Base-by-base conservation (phyloP, 169 alveolate species). In the Amoebophrya sp. region DNA sequence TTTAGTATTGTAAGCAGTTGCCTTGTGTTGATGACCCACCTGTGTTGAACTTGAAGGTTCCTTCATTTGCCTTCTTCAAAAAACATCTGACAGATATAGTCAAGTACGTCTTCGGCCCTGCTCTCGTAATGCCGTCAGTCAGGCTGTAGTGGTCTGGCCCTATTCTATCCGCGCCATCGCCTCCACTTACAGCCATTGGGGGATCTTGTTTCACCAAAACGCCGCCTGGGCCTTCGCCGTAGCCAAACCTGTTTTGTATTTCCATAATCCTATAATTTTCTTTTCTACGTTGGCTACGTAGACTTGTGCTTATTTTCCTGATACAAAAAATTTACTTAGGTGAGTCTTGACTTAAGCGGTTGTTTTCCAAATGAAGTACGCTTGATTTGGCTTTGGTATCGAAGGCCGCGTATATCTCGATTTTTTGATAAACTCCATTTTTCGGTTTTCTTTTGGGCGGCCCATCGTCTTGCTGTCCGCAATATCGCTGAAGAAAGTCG, bases 101-200 rank as follows among this genome's bases (percentile, higher is more conserved):
- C 12, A 26, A 65, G n/a, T 6, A 65, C 83, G 3, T 65, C 26
- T 65, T 65, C 33, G 83, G 83, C 2, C 83, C 83, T 29, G 36
- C n/a, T 26, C n/a, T 65, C 36, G 83, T 65, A 10, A 65, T 36
- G 83, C 83, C 83, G 12, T 65, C 83, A 6, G 83, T 26, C 36
- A 65, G 83, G 38, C 39, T 65, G 83, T 65, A 65, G 83, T 65
- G 83, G 33, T 65, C n/a, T 65, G 83, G 26, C 10, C 83, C 83
- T 6, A 65, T 26, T 65, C 83, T 29, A 36, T 65, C 83, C 0
- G 83, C 18, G 18, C 83, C 83, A 10, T 1, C 1, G 83, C 83
- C 83, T 6, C 39, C 18, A 65, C 18, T 36, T 6, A 65, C 83
- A 1, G 18, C 39, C 36, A 6, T 1, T 10, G 83, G 83, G 3